Conservation (phyloP, 179 eudicot species). For the Beta macrorhiza region DNA sequence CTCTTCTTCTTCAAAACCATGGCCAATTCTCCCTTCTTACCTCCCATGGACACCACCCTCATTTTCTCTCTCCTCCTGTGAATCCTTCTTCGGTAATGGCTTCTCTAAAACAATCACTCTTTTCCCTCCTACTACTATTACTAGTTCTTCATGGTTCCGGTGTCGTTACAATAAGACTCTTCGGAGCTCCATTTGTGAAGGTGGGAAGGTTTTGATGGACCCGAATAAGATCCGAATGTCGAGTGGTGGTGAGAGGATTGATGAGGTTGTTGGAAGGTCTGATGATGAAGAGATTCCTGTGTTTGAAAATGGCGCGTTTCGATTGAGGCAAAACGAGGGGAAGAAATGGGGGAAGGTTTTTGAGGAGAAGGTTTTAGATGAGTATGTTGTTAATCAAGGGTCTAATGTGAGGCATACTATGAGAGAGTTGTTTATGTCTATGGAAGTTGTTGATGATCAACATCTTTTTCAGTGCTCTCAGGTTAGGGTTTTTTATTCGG, state of each 20-base stretch:
- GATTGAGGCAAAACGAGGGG: conserved; percentile 27
- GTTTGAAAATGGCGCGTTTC: conserved; percentile 69
- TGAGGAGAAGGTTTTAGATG: conserved; percentile 25
- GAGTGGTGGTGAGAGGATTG: conserved; percentile 72
- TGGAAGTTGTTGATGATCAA: conserved; percentile 44
- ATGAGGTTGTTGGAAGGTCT: conserved; percentile 65
- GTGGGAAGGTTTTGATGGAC: conserved; percentile 64
- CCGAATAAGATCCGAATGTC: conserved; percentile 69
- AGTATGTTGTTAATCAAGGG: conserved; percentile 48
- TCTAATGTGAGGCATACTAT: conserved; percentile 59
- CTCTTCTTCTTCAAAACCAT: conserved; percentile 39
- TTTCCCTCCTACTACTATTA: conserved; percentile 22
- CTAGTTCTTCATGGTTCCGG: conserved; percentile 57
- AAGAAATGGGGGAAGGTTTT: conserved; percentile 1
- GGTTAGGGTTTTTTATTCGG: conserved; percentile 40
- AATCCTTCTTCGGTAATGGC: conserved; percentile 84
- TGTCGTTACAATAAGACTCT: conserved; percentile 61
- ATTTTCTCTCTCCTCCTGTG: conserved; percentile 56
- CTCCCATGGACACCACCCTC: conserved; percentile 68
- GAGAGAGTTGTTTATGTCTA: conserved; percentile 57
- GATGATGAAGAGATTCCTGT: conserved; percentile 78
- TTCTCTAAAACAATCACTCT: conserved; percentile 45
- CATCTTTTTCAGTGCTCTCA: conserved; percentile 58
- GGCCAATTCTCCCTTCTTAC: conserved; percentile 86
- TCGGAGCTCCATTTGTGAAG: conserved; percentile 75